Evolutionary conservation across 2,329 filamentous ascomycete genomes (phyloP).

Genomic region (Emmonsia crescens): DNA sequence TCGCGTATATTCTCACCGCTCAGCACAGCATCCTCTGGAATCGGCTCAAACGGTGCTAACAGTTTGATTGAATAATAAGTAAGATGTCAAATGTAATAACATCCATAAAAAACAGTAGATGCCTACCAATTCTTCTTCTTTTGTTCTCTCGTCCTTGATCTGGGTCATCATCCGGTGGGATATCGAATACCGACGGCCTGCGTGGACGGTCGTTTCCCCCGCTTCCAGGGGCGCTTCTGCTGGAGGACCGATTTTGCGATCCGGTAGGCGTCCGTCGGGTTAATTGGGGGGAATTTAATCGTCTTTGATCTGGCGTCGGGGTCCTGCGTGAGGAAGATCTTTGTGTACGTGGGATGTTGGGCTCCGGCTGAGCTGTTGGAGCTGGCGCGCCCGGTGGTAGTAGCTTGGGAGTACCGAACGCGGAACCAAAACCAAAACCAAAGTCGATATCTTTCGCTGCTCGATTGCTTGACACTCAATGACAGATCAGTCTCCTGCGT

Average conservation of each 20-base stretch:
- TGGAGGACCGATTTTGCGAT: constrained; percentile 10
- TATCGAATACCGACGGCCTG: constrained; percentile 27
- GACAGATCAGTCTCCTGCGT: constrained; percentile 3
- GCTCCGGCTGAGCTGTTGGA: constrained; percentile 7
- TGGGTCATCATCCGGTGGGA: constrained; percentile 23
- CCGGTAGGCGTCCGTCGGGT: constrained; percentile 14
- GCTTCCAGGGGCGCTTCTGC: constrained; percentile 21
- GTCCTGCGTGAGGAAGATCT: constrained; percentile 4
- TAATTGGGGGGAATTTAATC: constrained; percentile 12
- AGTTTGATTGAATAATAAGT: neutral
- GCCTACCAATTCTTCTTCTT: constrained; percentile 13
- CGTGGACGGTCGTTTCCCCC: constrained; percentile 23
- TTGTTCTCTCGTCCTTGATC: constrained; percentile 15
- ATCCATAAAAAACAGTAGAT: neutral
- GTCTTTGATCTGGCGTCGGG: constrained; percentile 10
- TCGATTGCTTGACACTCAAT: constrained; percentile 29
- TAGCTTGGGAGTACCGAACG: constrained; percentile 28
- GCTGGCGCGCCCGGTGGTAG: constrained; percentile 19
- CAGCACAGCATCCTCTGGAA: constrained; percentile 11
- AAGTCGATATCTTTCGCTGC: constrained; percentile 40
- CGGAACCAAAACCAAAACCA: constrained; percentile 28
- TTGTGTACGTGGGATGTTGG: neutral
- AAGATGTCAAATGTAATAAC: no score
- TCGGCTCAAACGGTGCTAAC: constrained; percentile 5
- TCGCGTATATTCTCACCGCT: neutral